Conservation (phyloP, 1,284 basidiomycete genomes). For the Ustilago crameri region DNA sequence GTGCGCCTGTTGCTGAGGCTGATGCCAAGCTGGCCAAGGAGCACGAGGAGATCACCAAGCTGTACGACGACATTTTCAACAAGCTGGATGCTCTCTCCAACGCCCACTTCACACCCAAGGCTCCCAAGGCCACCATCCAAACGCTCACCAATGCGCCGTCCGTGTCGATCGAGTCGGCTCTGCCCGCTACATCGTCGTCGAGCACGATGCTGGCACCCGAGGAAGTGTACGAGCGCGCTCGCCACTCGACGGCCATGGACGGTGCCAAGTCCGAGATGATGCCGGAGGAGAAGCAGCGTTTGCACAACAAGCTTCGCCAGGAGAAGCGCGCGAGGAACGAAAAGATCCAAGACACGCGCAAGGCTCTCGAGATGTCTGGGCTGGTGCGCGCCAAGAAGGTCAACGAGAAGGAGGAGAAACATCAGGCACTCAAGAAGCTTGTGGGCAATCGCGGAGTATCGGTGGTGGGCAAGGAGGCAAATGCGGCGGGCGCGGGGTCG, state of each 20-base stretch:
- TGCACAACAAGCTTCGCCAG: conserved; percentile 71
- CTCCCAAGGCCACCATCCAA: conserved; percentile 88
- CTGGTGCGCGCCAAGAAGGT: conserved; percentile 44
- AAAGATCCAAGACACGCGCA: conserved; percentile 73
- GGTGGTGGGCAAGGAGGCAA: conserved; percentile 43
- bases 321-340: conserved; percentile 78
- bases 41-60: conserved; percentile 82
- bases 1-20: conserved; percentile 76
- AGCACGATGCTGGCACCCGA: conserved; percentile 90
- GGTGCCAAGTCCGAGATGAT: conserved; percentile 80
- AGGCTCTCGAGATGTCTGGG: conserved; percentile 76
- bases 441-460: conserved; percentile 64
- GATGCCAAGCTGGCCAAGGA: conserved; percentile 89
- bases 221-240: conserved; percentile 76
- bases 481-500: conserved; percentile 20
- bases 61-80: conserved; percentile 86
- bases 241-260: conserved; percentile 52
- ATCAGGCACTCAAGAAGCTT: conserved; percentile 63
- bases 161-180: conserved; percentile 86
- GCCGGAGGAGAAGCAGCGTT: conserved; percentile 79
- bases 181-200: conserved; percentile 82
- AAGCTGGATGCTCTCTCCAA: conserved; percentile 95
- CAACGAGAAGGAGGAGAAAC: conserved; percentile 59
- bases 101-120: conserved; percentile 94
- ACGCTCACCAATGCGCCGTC: conserved; percentile 86